Percentiles rank a stretch among this genome's conserved stretches.
These are phyloP conservation scores for Benincasa hispida DNA, from an alignment of 306 rosid genomes.

Conservation along the genomic window DNA sequence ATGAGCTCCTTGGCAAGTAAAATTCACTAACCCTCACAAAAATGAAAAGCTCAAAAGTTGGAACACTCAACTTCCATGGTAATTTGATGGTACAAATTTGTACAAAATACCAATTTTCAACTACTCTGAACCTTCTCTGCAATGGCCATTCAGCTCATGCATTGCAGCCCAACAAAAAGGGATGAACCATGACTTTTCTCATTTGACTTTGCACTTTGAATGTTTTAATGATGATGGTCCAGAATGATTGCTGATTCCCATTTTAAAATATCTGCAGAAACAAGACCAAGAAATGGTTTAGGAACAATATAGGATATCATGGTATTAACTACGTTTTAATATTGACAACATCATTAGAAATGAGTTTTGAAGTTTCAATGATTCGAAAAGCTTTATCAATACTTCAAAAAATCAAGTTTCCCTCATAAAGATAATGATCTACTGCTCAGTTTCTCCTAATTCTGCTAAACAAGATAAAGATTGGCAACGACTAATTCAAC, in stretches of 20 bases:
- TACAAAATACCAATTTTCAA: background rate
- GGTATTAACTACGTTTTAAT: background rate
- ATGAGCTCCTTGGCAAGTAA: background rate
- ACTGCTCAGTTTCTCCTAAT: background rate
- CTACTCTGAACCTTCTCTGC: background rate
- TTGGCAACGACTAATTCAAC: background rate
- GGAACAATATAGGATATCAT: background rate
- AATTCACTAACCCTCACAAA: background rate
- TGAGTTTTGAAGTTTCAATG: background rate
- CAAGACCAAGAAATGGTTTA: background rate
- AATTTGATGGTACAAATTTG: background rate
- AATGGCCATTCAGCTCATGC: background rate
- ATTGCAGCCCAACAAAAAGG: slow-evolving; percentile 1
- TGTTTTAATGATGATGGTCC: background rate
- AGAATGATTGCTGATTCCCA: background rate
- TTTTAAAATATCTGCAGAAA: background rate
- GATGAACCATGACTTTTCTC: background rate
- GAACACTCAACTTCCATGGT: background rate
- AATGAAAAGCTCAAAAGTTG: background rate
- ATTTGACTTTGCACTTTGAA: background rate
- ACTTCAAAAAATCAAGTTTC: background rate
- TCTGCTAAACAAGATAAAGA: background rate
- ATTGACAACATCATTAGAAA: background rate
- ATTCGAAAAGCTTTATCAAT: background rate
- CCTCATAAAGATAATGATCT: background rate